Evolutionary conservation across 495 filamentous ascomycete genomes (phyloP), one percentile per base, ranked within the genome.

Genomic region (Oidiodendron maius): DNA sequence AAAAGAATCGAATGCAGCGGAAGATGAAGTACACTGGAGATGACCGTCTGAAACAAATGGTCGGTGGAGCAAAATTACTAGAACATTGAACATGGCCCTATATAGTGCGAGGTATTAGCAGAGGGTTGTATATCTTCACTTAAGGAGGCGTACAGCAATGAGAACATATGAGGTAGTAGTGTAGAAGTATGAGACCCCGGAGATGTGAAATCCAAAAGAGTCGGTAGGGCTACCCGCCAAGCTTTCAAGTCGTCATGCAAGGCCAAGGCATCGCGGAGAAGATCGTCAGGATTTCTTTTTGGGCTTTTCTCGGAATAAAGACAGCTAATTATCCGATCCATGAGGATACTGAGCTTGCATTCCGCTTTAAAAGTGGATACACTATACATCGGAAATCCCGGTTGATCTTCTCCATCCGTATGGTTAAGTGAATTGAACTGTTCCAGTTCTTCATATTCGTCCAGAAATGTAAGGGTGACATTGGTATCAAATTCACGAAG

Each of bases 331-430:
- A 63, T 61, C 26, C 36, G 35, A 35, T 62, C 57, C 44, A 63
- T 54, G 34, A 63, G 53, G 6, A 61, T 22, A 17, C 48, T 49
- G 3, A 67, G 58, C 38, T 47, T 58, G 46, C 61, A 61, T 1
- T 61, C 36, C 15, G 50, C 44, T 1, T 43, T 52, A 36, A 67
- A 64, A 9, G 58, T 61, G 3, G 63, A 61, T 3, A 51, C 26
- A 6, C 11, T 11, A 15, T 51, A 44, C 1, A 30, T 21, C 28
- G 41, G 40, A 15, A 28, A 44, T 10, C 17, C 16, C 4, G 39
- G 20, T 15, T 44, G 37, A n/a, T 23, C 20, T 24, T 25, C 12
- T 9, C 18, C 37, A 8, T 15, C 40, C 37, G 48, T 13, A 25
- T 36, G 25, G 11, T 28, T 13, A 11, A 43, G 21, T 10, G 39